Percentiles rank a stretch among this genome's conserved stretches.
phyloP scores from a whole-genome alignment of 2,329 filamentous ascomycete species.

The Ceratocystis destructans region DNA sequence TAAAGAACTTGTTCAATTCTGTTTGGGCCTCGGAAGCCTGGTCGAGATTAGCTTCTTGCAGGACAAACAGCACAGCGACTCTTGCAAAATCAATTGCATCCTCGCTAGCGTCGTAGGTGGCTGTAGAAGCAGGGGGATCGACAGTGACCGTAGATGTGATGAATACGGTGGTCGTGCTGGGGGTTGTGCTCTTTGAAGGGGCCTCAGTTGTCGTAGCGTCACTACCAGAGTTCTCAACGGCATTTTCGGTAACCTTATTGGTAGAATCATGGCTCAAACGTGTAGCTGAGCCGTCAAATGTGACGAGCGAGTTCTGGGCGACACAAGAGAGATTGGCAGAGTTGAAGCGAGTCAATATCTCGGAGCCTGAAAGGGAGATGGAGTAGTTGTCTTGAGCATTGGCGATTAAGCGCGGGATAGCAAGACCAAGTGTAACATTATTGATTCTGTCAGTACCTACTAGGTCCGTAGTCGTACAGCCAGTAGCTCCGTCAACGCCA shows the following conservation, averaged over 20 bases:
- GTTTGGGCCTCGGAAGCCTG: conserved; percentile 42
- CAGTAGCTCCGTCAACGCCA: conserved; percentile 33
- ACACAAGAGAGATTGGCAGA: conserved; percentile 62
- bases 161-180: conserved; percentile 13
- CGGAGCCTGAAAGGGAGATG: conserved; percentile 56
- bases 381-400: conserved; percentile 55
- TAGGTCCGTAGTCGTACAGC: conserved; percentile 40
- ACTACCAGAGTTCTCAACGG: background rate
- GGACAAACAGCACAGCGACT: conserved; percentile 46
- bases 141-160: conserved; percentile 14
- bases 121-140: conserved; percentile 12
- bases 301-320: conserved; percentile 75
- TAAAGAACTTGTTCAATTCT: conserved; percentile 42
- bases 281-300: conserved; percentile 51
- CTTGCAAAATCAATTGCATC: conserved; percentile 50
- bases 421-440: conserved; percentile 69
- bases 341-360: conserved; percentile 65
- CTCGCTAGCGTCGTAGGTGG: conserved; percentile 37
- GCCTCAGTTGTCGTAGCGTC: conserved; percentile 11
- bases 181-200: conserved; percentile 9
- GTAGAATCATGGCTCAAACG: conserved; percentile 24
- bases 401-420: conserved; percentile 60
- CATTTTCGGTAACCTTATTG: conserved; percentile 4
- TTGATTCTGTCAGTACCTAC: conserved; percentile 28
- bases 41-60: conserved; percentile 40